Base-by-base conservation (phyloP, 495 filamentous ascomycete species). In the Penicillium odoratum region DNA sequence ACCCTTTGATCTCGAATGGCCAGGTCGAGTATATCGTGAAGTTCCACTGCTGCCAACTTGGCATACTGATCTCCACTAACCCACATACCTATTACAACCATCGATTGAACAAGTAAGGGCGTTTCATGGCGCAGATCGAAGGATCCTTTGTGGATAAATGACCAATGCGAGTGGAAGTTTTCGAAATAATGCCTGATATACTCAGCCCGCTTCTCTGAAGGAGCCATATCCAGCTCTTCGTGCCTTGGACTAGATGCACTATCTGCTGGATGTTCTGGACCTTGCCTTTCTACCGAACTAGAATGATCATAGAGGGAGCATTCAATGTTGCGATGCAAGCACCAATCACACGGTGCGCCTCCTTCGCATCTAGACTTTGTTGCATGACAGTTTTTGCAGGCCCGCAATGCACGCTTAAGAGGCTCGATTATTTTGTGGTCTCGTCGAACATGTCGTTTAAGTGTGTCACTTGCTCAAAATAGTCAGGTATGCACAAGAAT, bases 61-160 rank as follows among this genome's bases (percentile, higher is more conserved):
- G 64, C 51, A 3, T n/a, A 16, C 45, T 46, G 38, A 16, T 64
- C 59, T 6, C 57, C 62, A 5, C 25, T 59, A 4, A 34, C 33
- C 71, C 71, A 74, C 54, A 74, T 26, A 0, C 69, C 71, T 29
- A 74, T 62, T 3, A 53, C 65, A 0, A 65, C 42, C 60, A 72
- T 70, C 28, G 69, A 63, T 21, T 72, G 69, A 5, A 68, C 9
- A 25, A 74, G 64, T 13, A 74, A 36, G 0, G 67, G 64, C 0
- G 50, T 46, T 54, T 72, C 69, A 7, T 29, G 48, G 7, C 7
- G 13, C 9, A 51, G 1, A 10, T 64, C 26, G 28, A 75, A 75
- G 9, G 67, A 56, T 2, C 50, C 57, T 58, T 45, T 58, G 31
- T 70, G 63, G n/a, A 73, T 50, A 28, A 75, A 73, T 1, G 69